These are phyloP conservation scores for Lactarius indigo DNA, from an alignment of 768 basidiomycete species.

Conservation along the genomic window DNA sequence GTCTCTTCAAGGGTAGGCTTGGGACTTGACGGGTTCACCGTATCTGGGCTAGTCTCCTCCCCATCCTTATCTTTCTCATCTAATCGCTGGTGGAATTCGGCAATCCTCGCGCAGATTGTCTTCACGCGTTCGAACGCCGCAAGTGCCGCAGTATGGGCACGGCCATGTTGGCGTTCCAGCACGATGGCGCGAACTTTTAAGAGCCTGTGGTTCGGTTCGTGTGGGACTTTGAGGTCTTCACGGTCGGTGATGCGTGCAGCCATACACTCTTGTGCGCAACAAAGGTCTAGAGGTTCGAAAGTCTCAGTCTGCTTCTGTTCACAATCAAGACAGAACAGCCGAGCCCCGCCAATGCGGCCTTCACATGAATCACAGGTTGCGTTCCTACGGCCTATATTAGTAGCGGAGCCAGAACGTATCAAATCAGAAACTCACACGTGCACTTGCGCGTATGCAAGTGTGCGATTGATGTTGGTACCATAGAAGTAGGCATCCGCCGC, in stretches of 20 bases:
- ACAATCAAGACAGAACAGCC: conserved; percentile 35
- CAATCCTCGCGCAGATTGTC: not conserved
- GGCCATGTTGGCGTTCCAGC: not conserved
- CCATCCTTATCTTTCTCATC: not conserved
- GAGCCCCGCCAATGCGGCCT: conserved; percentile 29
- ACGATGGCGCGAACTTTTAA: conserved; percentile 30
- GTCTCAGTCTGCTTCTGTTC: conserved; percentile 5
- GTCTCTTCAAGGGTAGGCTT: not conserved
- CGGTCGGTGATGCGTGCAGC: conserved; percentile 17
- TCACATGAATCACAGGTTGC: conserved; percentile 30
- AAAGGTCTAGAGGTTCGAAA: conserved; percentile 32
- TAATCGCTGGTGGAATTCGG: not conserved
- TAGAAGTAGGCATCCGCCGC: conserved; percentile 31
- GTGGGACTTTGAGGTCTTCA: conserved; percentile 25
- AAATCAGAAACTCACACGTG: conserved; percentile 23
- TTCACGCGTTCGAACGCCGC: conserved; percentile 6
- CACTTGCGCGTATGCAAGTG: conserved; percentile 22
- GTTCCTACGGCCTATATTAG: conserved; percentile 14
- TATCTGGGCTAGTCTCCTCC: not conserved
- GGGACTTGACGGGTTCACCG: not conserved
- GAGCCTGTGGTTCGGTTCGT: conserved; percentile 33
- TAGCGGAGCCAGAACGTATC: not conserved
- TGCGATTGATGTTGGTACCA: conserved; percentile 21
- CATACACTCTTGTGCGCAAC: conserved; percentile 29
- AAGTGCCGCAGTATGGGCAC: not conserved